Conservation (phyloP, 2,329 filamentous ascomycete species). For the Sporothrix phasma region DNA sequence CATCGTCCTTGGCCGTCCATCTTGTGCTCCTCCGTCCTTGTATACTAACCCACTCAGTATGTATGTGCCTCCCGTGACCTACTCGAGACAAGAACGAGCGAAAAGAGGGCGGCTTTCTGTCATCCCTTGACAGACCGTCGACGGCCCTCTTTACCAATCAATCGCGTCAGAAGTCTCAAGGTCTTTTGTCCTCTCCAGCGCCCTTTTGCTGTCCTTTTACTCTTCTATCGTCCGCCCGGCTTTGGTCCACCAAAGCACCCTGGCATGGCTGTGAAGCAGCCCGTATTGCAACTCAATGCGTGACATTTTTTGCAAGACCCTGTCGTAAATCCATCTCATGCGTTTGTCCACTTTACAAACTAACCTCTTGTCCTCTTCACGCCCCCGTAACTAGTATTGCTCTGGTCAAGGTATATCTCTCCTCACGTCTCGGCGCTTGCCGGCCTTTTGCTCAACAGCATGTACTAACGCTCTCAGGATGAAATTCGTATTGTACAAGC, state of each 20-base stretch:
- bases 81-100: conserved; percentile 37
- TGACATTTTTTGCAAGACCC: conserved; percentile 6
- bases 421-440: no score
- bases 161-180: conserved; percentile 34
- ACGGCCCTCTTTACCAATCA: conserved; percentile 46
- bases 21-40: background rate
- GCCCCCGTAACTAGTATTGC: conserved; percentile 49
- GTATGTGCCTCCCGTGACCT: conserved; percentile 36
- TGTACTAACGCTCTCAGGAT: conserved; percentile 36
- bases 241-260: conserved; percentile 8
- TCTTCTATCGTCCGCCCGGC: conserved; percentile 1
- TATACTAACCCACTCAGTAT: conserved; percentile 31
- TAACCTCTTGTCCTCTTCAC: conserved; percentile 26
- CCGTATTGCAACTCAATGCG: conserved; percentile 16
- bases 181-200: conserved; percentile 2
- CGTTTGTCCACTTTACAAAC: conserved; percentile 19
- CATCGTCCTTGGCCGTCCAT: background rate
- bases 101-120: conserved; percentile 32
- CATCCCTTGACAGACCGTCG: conserved; percentile 28
- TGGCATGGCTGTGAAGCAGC: conserved; percentile 6
- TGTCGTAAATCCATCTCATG: background rate
- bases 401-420: conserved; percentile 49
- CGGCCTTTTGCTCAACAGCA: background rate
- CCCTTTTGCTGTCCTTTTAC: conserved; percentile 6
- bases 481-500: conserved; percentile 89